Conservation (phyloP, 2,329 filamentous ascomycete genomes). For the Huntiella omanensis region DNA sequence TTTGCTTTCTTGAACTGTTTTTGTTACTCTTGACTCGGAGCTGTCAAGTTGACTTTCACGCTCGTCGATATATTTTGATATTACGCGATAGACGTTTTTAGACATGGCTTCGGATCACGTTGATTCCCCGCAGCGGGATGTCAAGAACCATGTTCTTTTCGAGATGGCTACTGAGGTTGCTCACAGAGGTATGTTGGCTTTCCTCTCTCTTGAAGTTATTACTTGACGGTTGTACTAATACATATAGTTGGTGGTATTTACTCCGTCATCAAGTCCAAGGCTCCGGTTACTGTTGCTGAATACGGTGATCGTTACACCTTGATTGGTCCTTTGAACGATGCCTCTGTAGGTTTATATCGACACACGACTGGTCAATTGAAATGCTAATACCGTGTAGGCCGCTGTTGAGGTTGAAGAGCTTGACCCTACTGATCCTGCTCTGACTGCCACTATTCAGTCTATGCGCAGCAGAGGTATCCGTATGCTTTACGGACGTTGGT, state of each 20-base stretch:
- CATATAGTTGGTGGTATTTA: conserved; percentile 83
- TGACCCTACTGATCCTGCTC: conserved; percentile 60
- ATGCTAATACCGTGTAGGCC: conserved; percentile 33
- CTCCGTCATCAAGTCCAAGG: conserved; percentile 97
- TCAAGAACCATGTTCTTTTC: conserved; percentile 90
- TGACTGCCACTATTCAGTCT: conserved; percentile 66
- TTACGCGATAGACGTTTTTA: background rate
- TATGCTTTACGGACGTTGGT: conserved; percentile 85
- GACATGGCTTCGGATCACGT: conserved; percentile 17
- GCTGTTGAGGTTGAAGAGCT: conserved; percentile 96
- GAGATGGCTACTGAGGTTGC: conserved; percentile 95
- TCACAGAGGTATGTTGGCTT: conserved; percentile 54
- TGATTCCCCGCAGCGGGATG: conserved; percentile 41
- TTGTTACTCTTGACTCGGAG: background rate
- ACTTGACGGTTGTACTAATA: conserved; percentile 1
- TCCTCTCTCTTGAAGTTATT: background rate
- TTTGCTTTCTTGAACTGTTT: background rate
- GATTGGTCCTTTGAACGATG: conserved; percentile 81
- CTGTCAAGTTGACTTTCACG: background rate
- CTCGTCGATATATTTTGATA: background rate
- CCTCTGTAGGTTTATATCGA: conserved; percentile 44
- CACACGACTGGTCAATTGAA: background rate
- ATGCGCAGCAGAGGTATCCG: conserved; percentile 87
- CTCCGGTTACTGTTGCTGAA: conserved; percentile 89
- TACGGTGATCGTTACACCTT: conserved; percentile 96